Evolutionary conservation across 2,329 filamentous ascomycete species (phyloP), one percentile per base, ranked within the genome.

Genomic region (Ascochyta lentis): DNA sequence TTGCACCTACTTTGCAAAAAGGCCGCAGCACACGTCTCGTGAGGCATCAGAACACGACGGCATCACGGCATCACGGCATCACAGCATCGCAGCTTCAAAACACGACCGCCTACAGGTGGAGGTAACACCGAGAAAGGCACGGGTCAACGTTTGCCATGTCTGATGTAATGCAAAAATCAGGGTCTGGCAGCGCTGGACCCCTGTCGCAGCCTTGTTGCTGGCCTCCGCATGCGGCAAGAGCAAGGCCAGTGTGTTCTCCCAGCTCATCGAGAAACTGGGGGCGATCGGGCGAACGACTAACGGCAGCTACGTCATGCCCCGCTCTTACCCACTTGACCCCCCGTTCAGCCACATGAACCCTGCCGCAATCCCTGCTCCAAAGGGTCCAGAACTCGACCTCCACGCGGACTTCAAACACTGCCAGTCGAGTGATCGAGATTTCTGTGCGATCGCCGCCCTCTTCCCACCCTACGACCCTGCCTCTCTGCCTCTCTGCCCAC

Each of bases 131-230:
- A 52, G 33, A 23, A 33, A 44, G 43, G 37, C 38, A 49, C 41
- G 41, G 34, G 41, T 39, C 35, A n/a, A 60, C 55, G 55, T 59
- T 64, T 48, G 59, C 53, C 23, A 54, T 57, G 59, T 52, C 60
- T 63, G 61, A 65, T 65, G 64, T 63, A 61, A 63, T 61, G 39
- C 54, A 54, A n/a, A 49, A 29, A 59, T 67, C 65, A 67, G 65
- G 65, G 63, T 66, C 65, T 56, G 41, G 24, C 52, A 52, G 44
- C 60, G 35, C 41, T 19, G 19, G 22, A 54, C 45, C 47, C 57
- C 54, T 50, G 58, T 47, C 42, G 43, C 45, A 56, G 48, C 54
- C 54, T 57, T 49, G 54, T 57, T 15, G 49, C 43, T 57, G 44
- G 35, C 43, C 48, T 56, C 53, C 47, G 48, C 53, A 43, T 51